phyloP scores from a whole-genome alignment of 257 asterid species.

The Solanum piurae region DNA sequence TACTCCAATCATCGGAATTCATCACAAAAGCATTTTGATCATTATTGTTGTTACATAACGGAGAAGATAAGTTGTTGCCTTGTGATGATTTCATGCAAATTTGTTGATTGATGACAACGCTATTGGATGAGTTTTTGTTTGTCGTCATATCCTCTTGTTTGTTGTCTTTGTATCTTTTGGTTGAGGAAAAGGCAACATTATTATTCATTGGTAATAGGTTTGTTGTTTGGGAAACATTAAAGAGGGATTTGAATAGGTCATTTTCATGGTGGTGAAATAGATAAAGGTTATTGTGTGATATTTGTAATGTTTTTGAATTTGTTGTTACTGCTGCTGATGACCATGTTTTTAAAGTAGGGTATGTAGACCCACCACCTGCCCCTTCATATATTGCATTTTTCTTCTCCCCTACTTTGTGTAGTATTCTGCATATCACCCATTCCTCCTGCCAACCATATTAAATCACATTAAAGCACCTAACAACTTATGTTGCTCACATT shows the following conservation, averaged over 20 bases:
- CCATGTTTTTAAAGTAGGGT: background rate
- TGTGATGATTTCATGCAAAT: background rate
- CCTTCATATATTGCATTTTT: background rate
- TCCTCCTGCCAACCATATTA: background rate
- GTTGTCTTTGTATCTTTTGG: background rate
- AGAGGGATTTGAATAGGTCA: background rate
- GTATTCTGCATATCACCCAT: conserved; percentile 7
- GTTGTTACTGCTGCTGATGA: conserved; percentile 4
- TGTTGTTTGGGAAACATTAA: background rate
- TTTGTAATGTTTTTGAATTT: conserved; percentile 9
- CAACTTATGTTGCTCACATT: too few relatives aligned
- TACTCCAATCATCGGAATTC: background rate
- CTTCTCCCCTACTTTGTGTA: background rate
- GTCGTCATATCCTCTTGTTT: background rate
- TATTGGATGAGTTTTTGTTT: background rate
- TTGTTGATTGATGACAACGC: background rate
- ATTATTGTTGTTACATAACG: background rate
- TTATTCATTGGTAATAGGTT: background rate
- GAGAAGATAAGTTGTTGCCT: background rate
- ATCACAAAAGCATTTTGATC: background rate
- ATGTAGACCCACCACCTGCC: background rate
- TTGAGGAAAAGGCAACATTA: background rate
- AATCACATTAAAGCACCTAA: background rate
- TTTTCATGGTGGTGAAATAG: background rate
- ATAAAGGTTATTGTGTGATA: background rate